phyloP scores from a whole-genome alignment of 169 alveolate genomes.

The Cyclospora cayetanensis region DNA sequence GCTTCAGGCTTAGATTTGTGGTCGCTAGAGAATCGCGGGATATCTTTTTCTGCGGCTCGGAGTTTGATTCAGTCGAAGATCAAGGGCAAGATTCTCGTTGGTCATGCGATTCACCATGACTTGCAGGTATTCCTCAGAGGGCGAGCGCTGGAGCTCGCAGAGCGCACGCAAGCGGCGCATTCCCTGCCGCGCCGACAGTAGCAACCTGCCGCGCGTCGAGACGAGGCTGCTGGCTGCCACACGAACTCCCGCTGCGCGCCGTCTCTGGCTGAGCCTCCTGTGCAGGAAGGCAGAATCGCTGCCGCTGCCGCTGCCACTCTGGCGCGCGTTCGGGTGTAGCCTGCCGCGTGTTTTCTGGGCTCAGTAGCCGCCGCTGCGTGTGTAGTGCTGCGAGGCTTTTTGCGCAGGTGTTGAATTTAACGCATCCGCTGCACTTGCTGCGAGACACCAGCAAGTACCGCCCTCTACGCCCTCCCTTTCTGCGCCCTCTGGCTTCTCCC shows the following conservation, averaged over 20 bases:
- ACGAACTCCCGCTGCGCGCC: background rate
- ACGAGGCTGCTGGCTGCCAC: no score
- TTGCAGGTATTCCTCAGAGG: constrained; percentile 8
- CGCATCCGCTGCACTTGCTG: constrained; percentile 34
- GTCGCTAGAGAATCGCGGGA: background rate
- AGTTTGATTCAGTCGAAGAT: background rate
- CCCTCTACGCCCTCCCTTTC: constrained; percentile 4
- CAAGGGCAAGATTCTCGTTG: constrained; percentile 20
- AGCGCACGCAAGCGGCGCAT: no score
- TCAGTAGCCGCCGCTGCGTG: background rate
- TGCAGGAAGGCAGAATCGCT: no score
- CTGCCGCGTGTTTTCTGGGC: background rate
- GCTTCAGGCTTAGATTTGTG: background rate
- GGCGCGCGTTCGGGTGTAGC: background rate
- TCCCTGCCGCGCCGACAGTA: no score
- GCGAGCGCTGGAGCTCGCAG: no score
- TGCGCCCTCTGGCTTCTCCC: background rate
- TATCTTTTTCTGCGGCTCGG: constrained; percentile 26
- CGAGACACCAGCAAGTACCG: constrained; percentile 57
- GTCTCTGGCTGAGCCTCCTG: no score
- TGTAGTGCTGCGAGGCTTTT: background rate
- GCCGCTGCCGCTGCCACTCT: background rate
- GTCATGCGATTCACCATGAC: constrained; percentile 49
- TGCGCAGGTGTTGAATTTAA: background rate
- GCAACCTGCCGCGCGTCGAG: no score